Percentiles rank a stretch among this genome's conserved stretches.
Evolutionary conservation across 169 alveolate genomes (phyloP).

Genomic region (Eimeria tenella): DNA sequence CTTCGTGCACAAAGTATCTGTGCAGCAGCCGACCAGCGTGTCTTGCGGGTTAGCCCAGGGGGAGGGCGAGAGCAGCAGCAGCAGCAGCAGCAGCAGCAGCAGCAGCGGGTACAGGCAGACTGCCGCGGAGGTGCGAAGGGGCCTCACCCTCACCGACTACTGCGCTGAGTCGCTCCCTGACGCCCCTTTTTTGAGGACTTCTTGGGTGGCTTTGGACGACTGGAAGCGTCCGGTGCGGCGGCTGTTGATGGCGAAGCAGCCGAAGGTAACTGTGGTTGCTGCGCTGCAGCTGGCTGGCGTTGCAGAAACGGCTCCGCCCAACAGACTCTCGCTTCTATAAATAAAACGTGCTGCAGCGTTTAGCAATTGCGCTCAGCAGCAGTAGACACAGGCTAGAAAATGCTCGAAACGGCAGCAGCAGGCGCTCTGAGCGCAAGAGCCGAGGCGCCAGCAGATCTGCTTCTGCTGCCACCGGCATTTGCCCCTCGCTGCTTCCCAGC

Average conservation of each 20-base stretch:
- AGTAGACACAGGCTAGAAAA: too few species aligned
- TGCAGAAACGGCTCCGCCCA: too few species aligned
- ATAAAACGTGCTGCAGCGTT: too few species aligned
- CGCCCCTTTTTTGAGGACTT: conserved; percentile 44
- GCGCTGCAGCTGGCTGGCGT: background rate
- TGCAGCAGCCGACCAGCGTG: conserved; percentile 4
- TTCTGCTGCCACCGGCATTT: too few species aligned
- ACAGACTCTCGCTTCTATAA: too few species aligned
- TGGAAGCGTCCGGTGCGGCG: conserved; percentile 74
- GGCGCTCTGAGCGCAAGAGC: too few species aligned
- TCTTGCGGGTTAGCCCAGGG: background rate
- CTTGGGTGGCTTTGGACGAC: conserved; percentile 63
- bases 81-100: conserved; percentile 55
- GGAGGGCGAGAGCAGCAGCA: background rate
- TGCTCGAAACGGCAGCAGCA: too few species aligned
- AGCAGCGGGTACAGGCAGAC: conserved; percentile 53
- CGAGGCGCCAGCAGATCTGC: too few species aligned
- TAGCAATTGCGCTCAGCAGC: too few species aligned
- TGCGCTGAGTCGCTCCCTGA: conserved; percentile 45
- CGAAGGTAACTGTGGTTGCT: conserved; percentile 28
- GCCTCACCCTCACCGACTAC: conserved; percentile 68
- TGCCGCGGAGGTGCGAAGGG: conserved; percentile 53
- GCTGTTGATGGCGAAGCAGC: conserved; percentile 61
- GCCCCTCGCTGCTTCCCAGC: too few species aligned
- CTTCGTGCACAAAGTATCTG: conserved; percentile 25